Base-by-base conservation (phyloP, 75 land plant genomes). In the Sequoiadendron giganteum region DNA sequence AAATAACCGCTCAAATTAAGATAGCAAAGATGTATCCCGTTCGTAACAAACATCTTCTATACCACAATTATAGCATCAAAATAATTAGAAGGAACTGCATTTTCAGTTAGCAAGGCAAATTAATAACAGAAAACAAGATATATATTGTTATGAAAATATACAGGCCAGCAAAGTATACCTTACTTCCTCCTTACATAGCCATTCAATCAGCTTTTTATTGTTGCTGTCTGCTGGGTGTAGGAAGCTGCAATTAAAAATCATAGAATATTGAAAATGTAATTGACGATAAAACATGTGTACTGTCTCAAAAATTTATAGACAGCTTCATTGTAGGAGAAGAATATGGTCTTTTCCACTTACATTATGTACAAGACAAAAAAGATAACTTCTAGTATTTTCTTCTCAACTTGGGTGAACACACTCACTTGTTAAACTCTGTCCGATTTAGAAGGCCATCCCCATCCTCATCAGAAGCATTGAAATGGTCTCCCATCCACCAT, bases 401-500 rank as follows among this genome's bases (percentile, higher is more conserved):
- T 32, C 85, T n/a, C 42, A 47, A 82, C 10, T 32, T 47, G 32
- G n/a, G 84, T 47, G 11, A 40, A 32, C 54, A 40, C 73, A 85
- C 92, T 70, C 90, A 97, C 99, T 97, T 93, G 85, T 96, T 94
- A 87, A 96, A 97, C 83, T 97, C 99, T 32, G 94, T 96, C 39
- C 89, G 61, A 92, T 96, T 96, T 58, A 97, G 87, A 83, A 89
- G 89, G 38, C 96, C 99, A 95, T 97, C 94, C 40, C 95, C 95
- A 93, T 97, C 93, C n/a, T 88, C 93, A 92, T 97, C 99, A 68
- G 97, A 94, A 68, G 95, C 93, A 91, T 95, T 96, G 87, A 97
- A 97, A 86, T 97, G 99, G 86, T 94, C 97, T 84, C 94, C 93
- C 86, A 90, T 96, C 98, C 98, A 97, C 96, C 96, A 95, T 65